phyloP scores from a whole-genome alignment of 139 green algal genomes.

The Coelastrella sp. region DNA sequence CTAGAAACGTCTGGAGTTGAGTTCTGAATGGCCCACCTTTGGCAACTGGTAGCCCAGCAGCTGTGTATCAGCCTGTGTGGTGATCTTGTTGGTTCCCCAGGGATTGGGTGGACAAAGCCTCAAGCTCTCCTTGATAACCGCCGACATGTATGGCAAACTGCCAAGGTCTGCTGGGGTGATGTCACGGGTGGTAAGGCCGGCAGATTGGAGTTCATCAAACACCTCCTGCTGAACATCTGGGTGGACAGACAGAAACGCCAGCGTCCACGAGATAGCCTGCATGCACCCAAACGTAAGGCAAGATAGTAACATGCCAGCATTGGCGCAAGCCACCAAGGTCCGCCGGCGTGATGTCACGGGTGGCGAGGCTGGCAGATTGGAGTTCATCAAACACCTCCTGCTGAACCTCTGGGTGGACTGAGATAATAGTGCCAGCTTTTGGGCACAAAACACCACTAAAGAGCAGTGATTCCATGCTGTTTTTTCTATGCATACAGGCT shows the following conservation, averaged over 20 bases:
- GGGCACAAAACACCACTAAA: not conserved
- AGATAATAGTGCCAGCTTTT: not conserved
- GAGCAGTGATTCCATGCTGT: no score
- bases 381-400: constrained; percentile 8
- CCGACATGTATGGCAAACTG: constrained; percentile 35
- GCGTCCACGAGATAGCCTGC: constrained; percentile 18
- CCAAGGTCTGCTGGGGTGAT: constrained; percentile 41
- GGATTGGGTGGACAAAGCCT: constrained; percentile 38
- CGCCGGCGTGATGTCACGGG: constrained; percentile 24
- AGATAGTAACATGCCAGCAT: not conserved
- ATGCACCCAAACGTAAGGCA: not conserved
- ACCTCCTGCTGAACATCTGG: constrained; percentile 25
- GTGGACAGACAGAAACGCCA: constrained; percentile 15
- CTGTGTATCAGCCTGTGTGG: not conserved
- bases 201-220: not conserved
- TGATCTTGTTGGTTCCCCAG: constrained; percentile 5
- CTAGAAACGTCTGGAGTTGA: no score
- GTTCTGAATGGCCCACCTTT: not conserved
- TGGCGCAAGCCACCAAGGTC: constrained; percentile 43
- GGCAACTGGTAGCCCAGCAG: constrained; percentile 3
- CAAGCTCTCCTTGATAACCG: constrained; percentile 54
- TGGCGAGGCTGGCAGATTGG: not conserved
- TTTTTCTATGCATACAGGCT: not conserved
- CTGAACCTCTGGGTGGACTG: constrained; percentile 33
- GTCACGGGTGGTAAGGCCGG: constrained; percentile 4